phyloP scores from a whole-genome alignment of 2,329 filamentous ascomycete genomes.

The Sporothrix mexicana region DNA sequence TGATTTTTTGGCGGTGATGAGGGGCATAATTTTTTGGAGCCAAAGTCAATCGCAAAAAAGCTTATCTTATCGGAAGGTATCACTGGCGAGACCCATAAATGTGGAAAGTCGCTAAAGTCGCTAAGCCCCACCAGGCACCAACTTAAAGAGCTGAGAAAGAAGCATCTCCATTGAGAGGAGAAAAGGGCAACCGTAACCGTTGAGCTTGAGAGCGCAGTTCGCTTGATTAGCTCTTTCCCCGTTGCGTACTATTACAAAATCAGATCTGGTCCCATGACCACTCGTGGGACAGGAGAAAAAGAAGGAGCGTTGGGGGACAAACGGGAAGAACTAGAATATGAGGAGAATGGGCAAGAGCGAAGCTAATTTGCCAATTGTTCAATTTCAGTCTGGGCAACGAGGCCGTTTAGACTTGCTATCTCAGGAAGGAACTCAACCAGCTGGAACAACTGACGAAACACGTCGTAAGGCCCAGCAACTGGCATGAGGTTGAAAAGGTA shows the following conservation, averaged over 20 bases:
- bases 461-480: background rate
- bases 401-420: background rate
- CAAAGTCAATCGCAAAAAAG: background rate
- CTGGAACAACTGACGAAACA: constrained; percentile 2
- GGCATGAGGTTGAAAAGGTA: background rate
- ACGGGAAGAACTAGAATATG: background rate
- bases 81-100: background rate
- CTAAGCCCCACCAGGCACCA: constrained; percentile 32
- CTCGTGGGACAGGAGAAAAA: background rate
- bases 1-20: constrained; percentile 39
- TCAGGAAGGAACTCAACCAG: background rate
- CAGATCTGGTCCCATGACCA: no score
- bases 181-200: background rate
- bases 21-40: constrained; percentile 36
- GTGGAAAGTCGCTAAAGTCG: background rate
- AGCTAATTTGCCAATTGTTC: background rate
- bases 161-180: background rate
- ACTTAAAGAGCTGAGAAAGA: background rate
- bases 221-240: background rate
- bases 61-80: constrained; percentile 34
- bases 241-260: no score
- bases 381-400: background rate
- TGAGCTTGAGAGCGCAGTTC: background rate
- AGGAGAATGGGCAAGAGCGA: background rate
- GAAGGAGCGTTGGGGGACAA: background rate